phyloP scores from a whole-genome alignment of 148 eudicot species.

The Rhododendron griersonianum region DNA sequence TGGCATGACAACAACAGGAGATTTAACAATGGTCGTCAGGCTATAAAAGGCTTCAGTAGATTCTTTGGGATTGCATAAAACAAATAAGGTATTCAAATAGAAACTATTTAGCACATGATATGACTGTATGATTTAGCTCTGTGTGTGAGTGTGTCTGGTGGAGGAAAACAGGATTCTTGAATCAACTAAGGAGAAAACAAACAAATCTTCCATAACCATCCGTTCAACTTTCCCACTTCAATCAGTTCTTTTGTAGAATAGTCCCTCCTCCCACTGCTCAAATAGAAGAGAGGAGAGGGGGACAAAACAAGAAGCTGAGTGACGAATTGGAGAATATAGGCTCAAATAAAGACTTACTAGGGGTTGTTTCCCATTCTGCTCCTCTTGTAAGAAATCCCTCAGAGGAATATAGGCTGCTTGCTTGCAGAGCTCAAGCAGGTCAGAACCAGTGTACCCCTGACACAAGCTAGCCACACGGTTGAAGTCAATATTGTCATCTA shows the following conservation, averaged over 20 bases:
- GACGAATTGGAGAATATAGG: background rate
- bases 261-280: background rate
- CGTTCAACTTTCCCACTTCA: background rate
- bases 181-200: background rate
- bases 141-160: background rate
- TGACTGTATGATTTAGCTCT: background rate
- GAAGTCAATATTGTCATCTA: slow-evolving; percentile 51
- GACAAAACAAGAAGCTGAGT: background rate
- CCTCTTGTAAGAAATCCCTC: slow-evolving; percentile 61
- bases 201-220: background rate
- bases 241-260: background rate
- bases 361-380: slow-evolving; percentile 54
- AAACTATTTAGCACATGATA: background rate
- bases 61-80: background rate
- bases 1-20: background rate
- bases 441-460: slow-evolving; percentile 76
- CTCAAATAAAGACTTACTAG: slow-evolving; percentile 31
- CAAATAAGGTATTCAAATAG: background rate
- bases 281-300: background rate
- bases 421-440: slow-evolving; percentile 69
- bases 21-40: background rate
- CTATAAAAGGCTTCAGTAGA: background rate
- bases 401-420: slow-evolving; percentile 83
- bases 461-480: slow-evolving; percentile 58
- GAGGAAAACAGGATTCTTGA: background rate